These are phyloP conservation scores for Corymbia calophylla DNA, from an alignment of 441 rosid species.

Conservation along the genomic window DNA sequence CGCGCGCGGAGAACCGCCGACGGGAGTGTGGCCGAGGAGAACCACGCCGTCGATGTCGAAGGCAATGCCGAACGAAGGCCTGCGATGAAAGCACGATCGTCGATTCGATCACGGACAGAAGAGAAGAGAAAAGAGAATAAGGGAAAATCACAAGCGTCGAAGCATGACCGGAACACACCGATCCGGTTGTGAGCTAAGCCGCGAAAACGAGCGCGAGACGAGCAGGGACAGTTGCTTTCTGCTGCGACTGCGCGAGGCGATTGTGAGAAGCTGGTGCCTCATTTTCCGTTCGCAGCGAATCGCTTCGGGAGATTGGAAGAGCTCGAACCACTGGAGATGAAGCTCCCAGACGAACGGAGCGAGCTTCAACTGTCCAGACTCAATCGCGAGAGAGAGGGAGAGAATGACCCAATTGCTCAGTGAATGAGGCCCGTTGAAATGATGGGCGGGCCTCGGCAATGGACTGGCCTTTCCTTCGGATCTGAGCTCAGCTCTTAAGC, in stretches of 20 bases:
- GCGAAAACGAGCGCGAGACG: conserved; percentile 25
- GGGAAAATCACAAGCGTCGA: not conserved
- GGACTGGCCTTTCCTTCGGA: not conserved
- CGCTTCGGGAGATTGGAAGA: not conserved
- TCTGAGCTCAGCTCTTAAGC: not conserved
- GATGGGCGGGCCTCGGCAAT: not conserved
- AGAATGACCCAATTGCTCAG: not conserved
- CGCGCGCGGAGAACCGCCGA: conserved; percentile 58
- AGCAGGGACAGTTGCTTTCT: not conserved
- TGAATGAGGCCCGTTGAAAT: not conserved
- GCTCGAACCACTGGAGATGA: not conserved
- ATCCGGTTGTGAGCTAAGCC: not conserved
- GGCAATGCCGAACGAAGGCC: conserved; percentile 58
- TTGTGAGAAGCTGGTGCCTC: not conserved
- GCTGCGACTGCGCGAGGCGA: not conserved
- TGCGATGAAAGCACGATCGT: not conserved
- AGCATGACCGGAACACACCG: conserved; percentile 3
- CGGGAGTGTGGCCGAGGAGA: conserved; percentile 54
- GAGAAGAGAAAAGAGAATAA: not conserved
- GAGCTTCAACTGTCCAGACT: not conserved
- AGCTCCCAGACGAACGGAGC: not conserved
- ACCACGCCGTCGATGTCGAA: conserved; percentile 80
- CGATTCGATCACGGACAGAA: not conserved
- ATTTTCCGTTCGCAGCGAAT: not conserved
- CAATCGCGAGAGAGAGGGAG: not conserved